A percentile compares a stretch with the other conserved stretches of the same genome.
Conservation (phyloP, 768 basidiomycete species). For the Rhodocollybia butyracea region DNA sequence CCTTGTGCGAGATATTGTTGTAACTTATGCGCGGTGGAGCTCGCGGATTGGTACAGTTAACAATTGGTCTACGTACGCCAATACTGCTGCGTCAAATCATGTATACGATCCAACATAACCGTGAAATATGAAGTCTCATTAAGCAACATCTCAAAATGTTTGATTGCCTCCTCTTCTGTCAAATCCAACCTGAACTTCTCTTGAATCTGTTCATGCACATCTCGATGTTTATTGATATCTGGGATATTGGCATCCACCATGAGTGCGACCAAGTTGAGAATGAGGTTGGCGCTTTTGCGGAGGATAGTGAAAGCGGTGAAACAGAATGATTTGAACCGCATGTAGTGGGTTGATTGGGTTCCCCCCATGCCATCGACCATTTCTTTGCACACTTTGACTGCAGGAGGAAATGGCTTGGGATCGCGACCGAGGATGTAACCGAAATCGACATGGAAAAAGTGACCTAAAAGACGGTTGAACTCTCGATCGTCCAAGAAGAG, state of each 20-base stretch:
- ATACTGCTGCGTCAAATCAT: slow-evolving; percentile 79
- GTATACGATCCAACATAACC: slow-evolving; percentile 90
- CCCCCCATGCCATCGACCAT: slow-evolving; percentile 99
- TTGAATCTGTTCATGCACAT: slow-evolving; percentile 86
- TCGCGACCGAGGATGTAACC: slow-evolving; percentile 97
- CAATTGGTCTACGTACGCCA: slow-evolving; percentile 60
- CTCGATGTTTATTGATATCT: slow-evolving; percentile 86
- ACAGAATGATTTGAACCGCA: slow-evolving; percentile 93
- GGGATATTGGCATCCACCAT: slow-evolving; percentile 99
- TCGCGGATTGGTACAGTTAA: not conserved
- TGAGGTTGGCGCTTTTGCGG: slow-evolving; percentile 95
- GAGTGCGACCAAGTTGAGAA: slow-evolving; percentile 91
- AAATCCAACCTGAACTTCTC: slow-evolving; percentile 95
- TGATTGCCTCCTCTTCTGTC: slow-evolving; percentile 95
- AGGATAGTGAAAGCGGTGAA: slow-evolving; percentile 98
- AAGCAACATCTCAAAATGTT: slow-evolving; percentile 89
- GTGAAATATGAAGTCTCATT: slow-evolving; percentile 96
- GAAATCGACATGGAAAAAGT: slow-evolving; percentile 99
- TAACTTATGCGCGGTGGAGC: not conserved
- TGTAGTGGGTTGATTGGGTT: slow-evolving; percentile 90
- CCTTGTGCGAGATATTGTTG: not conserved
- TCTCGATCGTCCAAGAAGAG: not conserved
- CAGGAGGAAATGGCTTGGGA: slow-evolving; percentile 96
- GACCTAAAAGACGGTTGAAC: slow-evolving; percentile 42
- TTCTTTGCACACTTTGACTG: slow-evolving; percentile 98